phyloP scores from a whole-genome alignment of 176 grass and related monocot genomes.

The Hsuehochloa calcarea region DNA sequence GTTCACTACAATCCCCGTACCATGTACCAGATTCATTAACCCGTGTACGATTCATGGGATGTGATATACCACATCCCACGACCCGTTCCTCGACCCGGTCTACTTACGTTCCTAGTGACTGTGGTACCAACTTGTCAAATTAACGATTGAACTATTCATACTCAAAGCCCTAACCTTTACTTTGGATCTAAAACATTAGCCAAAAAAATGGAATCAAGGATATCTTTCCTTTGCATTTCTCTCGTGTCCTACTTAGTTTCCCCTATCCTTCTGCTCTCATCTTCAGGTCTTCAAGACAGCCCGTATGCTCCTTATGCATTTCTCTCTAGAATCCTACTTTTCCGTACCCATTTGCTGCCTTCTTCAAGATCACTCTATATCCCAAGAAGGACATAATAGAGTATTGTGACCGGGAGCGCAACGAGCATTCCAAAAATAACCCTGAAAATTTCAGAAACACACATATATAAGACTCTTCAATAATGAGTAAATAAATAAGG shows the following conservation, averaged over 20 bases:
- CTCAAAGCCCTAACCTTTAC: slow-evolving; percentile 50
- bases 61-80: too few species aligned
- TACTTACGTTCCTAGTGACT: too few species aligned
- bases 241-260: slow-evolving; percentile 40
- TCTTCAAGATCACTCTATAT: slow-evolving; percentile 48
- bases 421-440: slow-evolving; percentile 98
- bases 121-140: slow-evolving; percentile 35
- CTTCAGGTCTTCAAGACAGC: slow-evolving; percentile 36
- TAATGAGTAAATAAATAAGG: not conserved
- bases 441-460: slow-evolving; percentile 34
- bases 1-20: too few species aligned
- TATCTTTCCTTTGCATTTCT: slow-evolving; percentile 38
- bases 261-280: slow-evolving; percentile 27
- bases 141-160: slow-evolving; percentile 28
- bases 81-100: too few species aligned
- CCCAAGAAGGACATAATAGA: slow-evolving; percentile 92
- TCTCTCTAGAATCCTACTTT: slow-evolving; percentile 35
- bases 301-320: not conserved
- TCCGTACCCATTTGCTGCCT: slow-evolving; percentile 7
- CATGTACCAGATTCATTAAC: too few species aligned
- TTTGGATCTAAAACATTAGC: slow-evolving; percentile 55
- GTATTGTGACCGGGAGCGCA: slow-evolving; percentile 86
- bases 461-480: not conserved
- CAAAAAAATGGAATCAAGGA: slow-evolving; percentile 37
- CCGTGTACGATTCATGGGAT: too few species aligned